phyloP scores from a whole-genome alignment of 169 alveolate genomes.

The Ichthyophthirius multifiliis region DNA sequence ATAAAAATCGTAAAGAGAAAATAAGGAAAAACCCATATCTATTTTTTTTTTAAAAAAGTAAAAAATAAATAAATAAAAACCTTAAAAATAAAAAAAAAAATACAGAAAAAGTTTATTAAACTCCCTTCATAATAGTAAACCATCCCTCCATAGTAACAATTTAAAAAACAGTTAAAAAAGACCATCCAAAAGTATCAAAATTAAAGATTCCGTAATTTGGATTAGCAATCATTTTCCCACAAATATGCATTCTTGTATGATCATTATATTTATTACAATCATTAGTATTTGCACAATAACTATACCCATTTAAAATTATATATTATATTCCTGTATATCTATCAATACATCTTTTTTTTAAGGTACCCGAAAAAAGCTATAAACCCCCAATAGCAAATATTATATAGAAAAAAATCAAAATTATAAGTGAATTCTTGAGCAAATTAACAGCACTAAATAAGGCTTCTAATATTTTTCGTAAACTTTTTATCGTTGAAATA shows the following conservation, averaged over 20 bases:
- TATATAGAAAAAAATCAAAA: conserved; percentile 68
- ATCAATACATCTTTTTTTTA: conserved; percentile 65
- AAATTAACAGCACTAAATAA: conserved; percentile 65
- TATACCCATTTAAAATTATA: conserved; percentile 39
- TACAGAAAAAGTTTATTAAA: conserved; percentile 28
- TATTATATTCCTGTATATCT: conserved; percentile 48
- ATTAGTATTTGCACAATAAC: conserved; percentile 40
- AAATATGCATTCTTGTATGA: conserved; percentile 29
- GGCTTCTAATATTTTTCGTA: conserved; percentile 67
- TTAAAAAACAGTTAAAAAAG: conserved; percentile 48
- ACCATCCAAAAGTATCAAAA: conserved; percentile 54
- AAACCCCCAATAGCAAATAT: conserved; percentile 83
- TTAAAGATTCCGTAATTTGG: conserved; percentile 53
- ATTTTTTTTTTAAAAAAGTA: not conserved
- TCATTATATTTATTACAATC: conserved; percentile 16
- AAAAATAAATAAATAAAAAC: not conserved
- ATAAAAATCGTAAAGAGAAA: conserved; percentile 51
- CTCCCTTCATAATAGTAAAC: conserved; percentile 31
- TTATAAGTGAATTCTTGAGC: conserved; percentile 66
- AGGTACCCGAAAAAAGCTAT: conserved; percentile 69
- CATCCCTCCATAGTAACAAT: conserved; percentile 69
- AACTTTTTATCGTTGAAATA: conserved; percentile 70
- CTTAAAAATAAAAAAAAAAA: not conserved
- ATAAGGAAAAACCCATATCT: conserved; percentile 18
- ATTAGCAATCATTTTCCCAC: conserved; percentile 52